Conservation (phyloP, 352 stramenopile genomes). For the Globisporangium radiosum region DNA sequence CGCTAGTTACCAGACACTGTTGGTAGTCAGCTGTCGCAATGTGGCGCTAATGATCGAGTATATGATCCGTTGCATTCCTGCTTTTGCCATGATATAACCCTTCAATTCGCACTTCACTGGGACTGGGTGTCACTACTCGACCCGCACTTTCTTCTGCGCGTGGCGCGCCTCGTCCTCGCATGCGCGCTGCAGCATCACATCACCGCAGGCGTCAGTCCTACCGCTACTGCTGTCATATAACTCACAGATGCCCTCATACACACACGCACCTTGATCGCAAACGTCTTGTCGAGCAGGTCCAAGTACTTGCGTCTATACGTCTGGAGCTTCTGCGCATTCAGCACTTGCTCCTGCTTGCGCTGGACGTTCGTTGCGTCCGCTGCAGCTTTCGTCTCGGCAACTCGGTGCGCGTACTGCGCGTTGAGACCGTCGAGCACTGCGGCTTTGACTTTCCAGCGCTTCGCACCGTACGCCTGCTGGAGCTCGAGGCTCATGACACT, state of each 20-base stretch:
- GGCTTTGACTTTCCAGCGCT: conserved; percentile 54
- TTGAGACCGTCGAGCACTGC: conserved; percentile 63
- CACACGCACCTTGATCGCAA: conserved; percentile 38
- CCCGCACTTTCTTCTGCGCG: conserved; percentile 14
- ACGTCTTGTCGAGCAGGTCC: conserved; percentile 62
- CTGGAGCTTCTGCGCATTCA: conserved; percentile 56
- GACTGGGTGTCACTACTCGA: conserved; percentile 2
- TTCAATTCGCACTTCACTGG: no score
- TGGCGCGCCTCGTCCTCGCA: conserved; percentile 20
- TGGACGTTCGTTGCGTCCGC: conserved; percentile 52
- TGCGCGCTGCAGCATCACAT: conserved; percentile 15
- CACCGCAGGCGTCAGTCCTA: no score
- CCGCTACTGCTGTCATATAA: no score
- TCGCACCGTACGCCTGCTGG: conserved; percentile 64
- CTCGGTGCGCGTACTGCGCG: conserved; percentile 36
- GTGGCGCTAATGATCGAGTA: no score
- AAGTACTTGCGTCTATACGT: conserved; percentile 49
- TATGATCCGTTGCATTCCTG: no score
- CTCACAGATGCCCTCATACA: no score
- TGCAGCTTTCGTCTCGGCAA: conserved; percentile 28
- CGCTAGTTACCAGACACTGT: no score
- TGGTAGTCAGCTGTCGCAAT: no score
- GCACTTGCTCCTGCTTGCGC: conserved; percentile 61
- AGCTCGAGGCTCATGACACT: conserved; percentile 74
- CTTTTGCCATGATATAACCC: no score